Evolutionary conservation across 2,329 filamentous ascomycete species (phyloP), one percentile per base, ranked within the genome.

Genomic region (Aspergillus aculeatinus): DNA sequence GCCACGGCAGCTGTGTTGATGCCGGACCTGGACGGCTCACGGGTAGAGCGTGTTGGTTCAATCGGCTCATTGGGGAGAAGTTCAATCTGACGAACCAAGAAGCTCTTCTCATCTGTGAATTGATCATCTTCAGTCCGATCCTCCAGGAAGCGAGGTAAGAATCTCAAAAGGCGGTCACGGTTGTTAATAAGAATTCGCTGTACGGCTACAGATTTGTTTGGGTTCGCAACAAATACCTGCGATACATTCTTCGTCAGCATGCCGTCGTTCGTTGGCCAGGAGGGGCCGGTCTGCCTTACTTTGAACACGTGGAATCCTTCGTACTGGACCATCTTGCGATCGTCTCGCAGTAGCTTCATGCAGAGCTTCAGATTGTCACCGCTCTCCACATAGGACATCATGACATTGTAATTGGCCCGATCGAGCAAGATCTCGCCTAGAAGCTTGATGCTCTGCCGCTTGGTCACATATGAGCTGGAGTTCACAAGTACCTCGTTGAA

Each of bases 221-320:
- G 95, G 74, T 99, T 99, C 61, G 95, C 95, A 57, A 98, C 95
- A 77, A 99, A 99, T 63, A 99, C 94, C 85, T 87, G 66, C 31
- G 25, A 25, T 51, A 48, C 63, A 67, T 63, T 55, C 52, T 29
- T 55, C 23, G 65, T 74, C 56, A 73, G 63, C 25, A 47, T 50
- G 57, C n/a, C 57, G 54, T 16, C 27, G 16, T 1, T 11, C 21
- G 47, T 44, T 48, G 35, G 10, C 29, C 35, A 11, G 21, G 35
- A 51, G 47, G 48, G 12, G 14, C 55, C 39, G 16, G 39, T 44
- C 39, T 44, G 39, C 39, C 68, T 62, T 71, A 87, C 85, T 82
- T 99, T 99, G 84, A 99, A 99, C 48, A 99, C 94, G 74, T 99
- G 95, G 76, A 99, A 99, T 7, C 93, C 95, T 76, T 99, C 95